Evolutionary conservation across 495 filamentous ascomycete genomes (phyloP).

Genomic region (Penicillium angulare): DNA sequence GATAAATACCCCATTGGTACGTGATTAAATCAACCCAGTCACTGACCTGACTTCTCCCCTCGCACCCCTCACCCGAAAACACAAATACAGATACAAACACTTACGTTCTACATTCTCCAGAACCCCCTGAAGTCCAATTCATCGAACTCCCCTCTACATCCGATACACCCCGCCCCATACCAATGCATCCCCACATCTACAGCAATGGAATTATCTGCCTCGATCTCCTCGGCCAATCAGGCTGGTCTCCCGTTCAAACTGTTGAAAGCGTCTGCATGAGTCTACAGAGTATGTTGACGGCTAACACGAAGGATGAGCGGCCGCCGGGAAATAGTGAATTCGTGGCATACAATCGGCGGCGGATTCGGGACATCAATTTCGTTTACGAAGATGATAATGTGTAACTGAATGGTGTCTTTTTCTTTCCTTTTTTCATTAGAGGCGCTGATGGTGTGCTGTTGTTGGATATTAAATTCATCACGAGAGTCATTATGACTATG

Average conservation of each 20-base stretch:
- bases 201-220: constrained; percentile 98
- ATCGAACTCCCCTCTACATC: constrained; percentile 48
- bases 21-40: neutral
- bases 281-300: constrained; percentile 96
- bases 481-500: too few species aligned
- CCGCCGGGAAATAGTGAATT: constrained; percentile 86
- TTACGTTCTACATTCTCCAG: constrained; percentile 33
- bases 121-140: constrained; percentile 93
- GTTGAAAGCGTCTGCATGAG: constrained; percentile 97
- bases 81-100: neutral
- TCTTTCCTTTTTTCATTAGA: neutral
- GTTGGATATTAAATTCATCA: too few species aligned
- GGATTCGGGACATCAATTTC: constrained; percentile 84
- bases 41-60: too few species aligned
- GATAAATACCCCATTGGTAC: constrained; percentile 87
- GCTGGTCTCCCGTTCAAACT: constrained; percentile 96
- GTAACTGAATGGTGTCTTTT: constrained; percentile 32
- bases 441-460: neutral
- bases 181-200: constrained; percentile 97
- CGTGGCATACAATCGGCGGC: constrained; percentile 68
- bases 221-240: constrained; percentile 80
- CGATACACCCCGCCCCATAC: constrained; percentile 65
- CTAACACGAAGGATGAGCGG: constrained; percentile 85
- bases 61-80: neutral
- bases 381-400: constrained; percentile 85